A percentile compares a stretch with the other conserved stretches of the same genome.
phyloP scores from a whole-genome alignment of 106 monocot species.

The Triglochin maritima region DNA sequence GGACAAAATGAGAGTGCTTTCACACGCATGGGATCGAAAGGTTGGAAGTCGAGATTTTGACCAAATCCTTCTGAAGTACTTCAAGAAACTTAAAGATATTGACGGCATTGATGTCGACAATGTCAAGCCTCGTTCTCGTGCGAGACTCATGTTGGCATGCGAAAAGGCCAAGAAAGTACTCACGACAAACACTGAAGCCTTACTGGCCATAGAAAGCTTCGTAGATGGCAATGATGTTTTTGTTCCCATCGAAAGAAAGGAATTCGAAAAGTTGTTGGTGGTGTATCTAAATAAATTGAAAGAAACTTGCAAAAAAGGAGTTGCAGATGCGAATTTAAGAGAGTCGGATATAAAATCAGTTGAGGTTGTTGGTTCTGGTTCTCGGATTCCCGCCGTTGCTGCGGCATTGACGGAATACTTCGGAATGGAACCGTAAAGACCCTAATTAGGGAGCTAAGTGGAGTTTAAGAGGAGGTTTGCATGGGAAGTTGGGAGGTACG shows the following conservation, averaged over 20 bases:
- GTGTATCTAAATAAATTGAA: too few species aligned
- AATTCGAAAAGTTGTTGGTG: background rate
- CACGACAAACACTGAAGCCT: slow-evolving; percentile 66
- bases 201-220: slow-evolving; percentile 63
- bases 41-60: slow-evolving; percentile 88
- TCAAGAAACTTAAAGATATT: slow-evolving; percentile 44
- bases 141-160: slow-evolving; percentile 48
- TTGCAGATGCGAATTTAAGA: too few species aligned
- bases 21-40: slow-evolving; percentile 48
- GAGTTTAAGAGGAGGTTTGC: too few species aligned
- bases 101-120: slow-evolving; percentile 51
- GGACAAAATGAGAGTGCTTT: slow-evolving; percentile 55
- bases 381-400: too few species aligned
- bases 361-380: too few species aligned
- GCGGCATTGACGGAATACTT: too few species aligned
- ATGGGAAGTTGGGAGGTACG: too few species aligned
- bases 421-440: too few species aligned
- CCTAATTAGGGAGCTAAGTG: too few species aligned
- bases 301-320: too few species aligned
- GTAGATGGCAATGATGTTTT: slow-evolving; percentile 72
- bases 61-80: slow-evolving; percentile 60
- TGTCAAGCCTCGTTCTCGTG: slow-evolving; percentile 34
- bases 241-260: background rate
- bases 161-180: slow-evolving; percentile 90
- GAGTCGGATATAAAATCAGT: too few species aligned